These are phyloP conservation scores for Endothia cerciana DNA, from an alignment of 2,329 filamentous ascomycete genomes.

Conservation along the genomic window DNA sequence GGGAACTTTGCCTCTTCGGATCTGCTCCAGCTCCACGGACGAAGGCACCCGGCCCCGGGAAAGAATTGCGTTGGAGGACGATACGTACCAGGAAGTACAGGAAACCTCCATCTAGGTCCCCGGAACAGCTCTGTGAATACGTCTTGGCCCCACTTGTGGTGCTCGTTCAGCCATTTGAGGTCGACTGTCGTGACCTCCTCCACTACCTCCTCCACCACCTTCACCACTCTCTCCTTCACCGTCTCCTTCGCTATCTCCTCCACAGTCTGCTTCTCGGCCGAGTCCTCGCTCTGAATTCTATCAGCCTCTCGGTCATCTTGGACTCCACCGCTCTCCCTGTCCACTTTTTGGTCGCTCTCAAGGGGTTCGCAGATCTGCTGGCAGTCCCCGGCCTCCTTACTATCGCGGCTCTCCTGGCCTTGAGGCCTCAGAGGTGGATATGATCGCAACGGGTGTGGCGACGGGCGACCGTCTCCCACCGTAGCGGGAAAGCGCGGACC, in stretches of 20 bases:
- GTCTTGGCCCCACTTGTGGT: neutral
- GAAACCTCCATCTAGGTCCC: conserved; percentile 1
- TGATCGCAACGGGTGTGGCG: neutral
- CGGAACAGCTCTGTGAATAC: neutral
- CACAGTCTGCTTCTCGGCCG: too few relatives aligned
- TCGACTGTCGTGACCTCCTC: neutral
- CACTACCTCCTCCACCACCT: too few relatives aligned
- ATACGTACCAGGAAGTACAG: neutral
- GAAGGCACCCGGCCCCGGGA: too few relatives aligned
- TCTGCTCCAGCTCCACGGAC: too few relatives aligned
- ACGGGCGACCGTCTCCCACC: neutral
- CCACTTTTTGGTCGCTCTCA: neutral
- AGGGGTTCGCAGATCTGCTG: neutral
- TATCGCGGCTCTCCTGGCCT: neutral
- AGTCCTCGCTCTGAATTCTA: neutral
- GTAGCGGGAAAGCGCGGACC: neutral
- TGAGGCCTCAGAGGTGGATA: neutral
- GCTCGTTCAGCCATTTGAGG: neutral
- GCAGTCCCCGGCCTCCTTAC: neutral
- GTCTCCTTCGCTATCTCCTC: neutral
- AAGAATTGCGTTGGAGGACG: neutral
- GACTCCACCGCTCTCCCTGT: neutral
- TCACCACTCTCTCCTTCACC: neutral
- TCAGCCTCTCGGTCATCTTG: neutral
- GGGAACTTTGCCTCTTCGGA: too few relatives aligned